Base-by-base conservation (phyloP, 805 yeast genomes). In the Candida pseudoglaebosa region DNA sequence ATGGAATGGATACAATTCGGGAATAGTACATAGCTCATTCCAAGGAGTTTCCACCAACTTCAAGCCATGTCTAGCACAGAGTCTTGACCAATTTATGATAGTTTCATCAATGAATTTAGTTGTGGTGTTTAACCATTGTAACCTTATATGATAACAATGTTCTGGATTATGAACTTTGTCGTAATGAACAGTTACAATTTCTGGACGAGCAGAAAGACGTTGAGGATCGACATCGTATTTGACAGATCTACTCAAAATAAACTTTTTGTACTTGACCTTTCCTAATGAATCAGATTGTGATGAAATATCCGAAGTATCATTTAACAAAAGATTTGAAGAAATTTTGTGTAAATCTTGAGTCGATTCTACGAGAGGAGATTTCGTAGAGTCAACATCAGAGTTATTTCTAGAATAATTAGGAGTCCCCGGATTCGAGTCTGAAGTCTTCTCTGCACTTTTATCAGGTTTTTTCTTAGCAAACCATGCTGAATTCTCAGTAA, bases 101-200 rank as follows among this genome's bases (percentile, higher is more conserved):
- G 59, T 50, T 38, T 57, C 61, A 32, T 59, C 64, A 31, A 64
- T 57, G 38, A 63, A 62, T 54, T 84, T 85, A 2, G 95, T 84
- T 0, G 98, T 88, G 0, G 95, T 80, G 43, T 84, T 87, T 22
- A 91, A 64, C 99, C 99, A 93, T 56, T 93, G 97, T 10, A 91
- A 59, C 34, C 96, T 70, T 22, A 93, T 74, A 53, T 91, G 98
- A 65, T 82, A 93, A 54, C 97, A 90, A 52, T 90, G 95, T 48
- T 85, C 91, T 0, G 97, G 96, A 54, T 90, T 91, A 57, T 89
- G 96, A 3, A 90, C 90, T 32, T 82, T 73, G 56, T 93, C 99
- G 53, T 87, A 86, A 60, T 91, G 97, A 1, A 93, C 88, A 4
- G 80, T 78, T 32, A 89, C 69, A 2, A 80, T 59, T 49, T 93